Base-by-base conservation (phyloP, 345 rosid species). In the Gossypium australe region DNA sequence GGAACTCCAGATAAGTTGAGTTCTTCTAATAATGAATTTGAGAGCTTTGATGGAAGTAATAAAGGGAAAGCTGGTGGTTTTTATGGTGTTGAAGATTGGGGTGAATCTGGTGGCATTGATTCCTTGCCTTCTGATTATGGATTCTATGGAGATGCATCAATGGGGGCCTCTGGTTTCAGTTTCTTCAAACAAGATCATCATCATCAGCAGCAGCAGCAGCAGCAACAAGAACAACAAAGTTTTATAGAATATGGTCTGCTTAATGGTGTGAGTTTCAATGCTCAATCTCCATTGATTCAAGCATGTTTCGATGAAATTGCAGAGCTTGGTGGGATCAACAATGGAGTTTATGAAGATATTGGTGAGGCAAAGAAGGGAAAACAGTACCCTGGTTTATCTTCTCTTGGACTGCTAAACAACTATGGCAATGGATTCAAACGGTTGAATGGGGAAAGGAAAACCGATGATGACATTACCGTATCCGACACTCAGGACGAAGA, bases 351-450 rank as follows among this genome's bases (percentile, higher is more conserved):
- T 73, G 66, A 73, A 9, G 25, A 73, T 16, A 48, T 66, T 7
- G 27, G 49, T 56, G 49, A 80, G 41, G 45, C 22, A 7, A 60
- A 67, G 78, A 82, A 64, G 65, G 78, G 38, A 48, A 79, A 75
- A 38, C 69, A 45, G n/a, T 11, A 62, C 16, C 61, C 78, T 71
- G 74, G 81, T 9, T 69, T 81, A 68, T 71, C 86, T 4, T 82
- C 89, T n/a, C 76, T 86, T 48, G 85, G 82, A 78, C 76, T 88
- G 14, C 77, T 85, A 1, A 82, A 77, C 75, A 81, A 65, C 68
- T 80, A 78, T 51, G 80, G 78, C 10, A 79, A 55, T 38, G 78
- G 84, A 41, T 74, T 78, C 57, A 65, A 48, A 56, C 60, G 79
- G 16, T 59, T 78, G 70, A 73, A 71, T 1, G 70, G 75, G 22